phyloP scores from a whole-genome alignment of 768 basidiomycete genomes.

The Leucosporidium yakuticum region DNA sequence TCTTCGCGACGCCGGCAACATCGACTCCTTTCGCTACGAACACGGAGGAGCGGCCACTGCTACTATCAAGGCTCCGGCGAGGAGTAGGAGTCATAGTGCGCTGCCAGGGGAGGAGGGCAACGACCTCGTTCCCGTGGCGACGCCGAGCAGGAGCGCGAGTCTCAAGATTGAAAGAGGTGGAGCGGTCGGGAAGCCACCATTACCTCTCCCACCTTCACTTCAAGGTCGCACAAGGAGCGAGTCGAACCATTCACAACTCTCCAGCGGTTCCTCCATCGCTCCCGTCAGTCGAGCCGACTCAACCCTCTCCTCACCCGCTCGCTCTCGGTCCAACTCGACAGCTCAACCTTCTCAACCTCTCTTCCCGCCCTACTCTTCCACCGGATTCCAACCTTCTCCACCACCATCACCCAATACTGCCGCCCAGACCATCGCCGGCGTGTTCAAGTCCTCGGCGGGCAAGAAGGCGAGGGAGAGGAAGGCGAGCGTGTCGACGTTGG shows the following conservation, averaged over 20 bases:
- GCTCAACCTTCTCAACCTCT: neutral
- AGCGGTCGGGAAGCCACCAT: too few species aligned
- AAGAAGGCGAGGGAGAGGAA: conserved; percentile 3
- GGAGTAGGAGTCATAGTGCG: too few species aligned
- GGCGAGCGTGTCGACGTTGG: neutral
- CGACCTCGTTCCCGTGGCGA: too few species aligned
- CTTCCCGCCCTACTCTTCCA: neutral
- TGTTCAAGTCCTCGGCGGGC: neutral
- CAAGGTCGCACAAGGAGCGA: neutral
- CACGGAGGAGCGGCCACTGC: too few species aligned
- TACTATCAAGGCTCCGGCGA: too few species aligned
- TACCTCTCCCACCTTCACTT: neutral
- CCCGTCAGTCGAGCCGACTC: neutral
- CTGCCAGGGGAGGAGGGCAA: too few species aligned
- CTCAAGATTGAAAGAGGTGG: too few species aligned
- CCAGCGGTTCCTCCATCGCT: neutral
- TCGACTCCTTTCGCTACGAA: conserved; percentile 1
- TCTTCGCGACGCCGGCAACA: neutral
- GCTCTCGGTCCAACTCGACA: neutral
- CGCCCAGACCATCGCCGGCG: neutral
- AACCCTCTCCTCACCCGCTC: neutral
- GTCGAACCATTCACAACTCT: neutral
- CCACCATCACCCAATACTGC: neutral
- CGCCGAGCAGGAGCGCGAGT: too few species aligned
- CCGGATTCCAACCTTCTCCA: neutral